Conservation (phyloP, 108 stramenopile genomes). For the Conticribra weissflogii region DNA sequence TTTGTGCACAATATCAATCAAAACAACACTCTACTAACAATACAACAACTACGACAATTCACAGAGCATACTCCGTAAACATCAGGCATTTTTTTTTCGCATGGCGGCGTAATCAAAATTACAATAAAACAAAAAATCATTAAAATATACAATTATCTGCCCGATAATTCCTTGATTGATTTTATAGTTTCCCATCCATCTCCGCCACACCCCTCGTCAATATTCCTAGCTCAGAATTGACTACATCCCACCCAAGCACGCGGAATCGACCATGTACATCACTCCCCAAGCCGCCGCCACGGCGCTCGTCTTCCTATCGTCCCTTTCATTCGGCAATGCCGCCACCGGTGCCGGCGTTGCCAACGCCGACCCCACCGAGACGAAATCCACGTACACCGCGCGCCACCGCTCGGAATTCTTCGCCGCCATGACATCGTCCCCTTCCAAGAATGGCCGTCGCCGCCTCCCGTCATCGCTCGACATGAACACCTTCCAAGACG, state of each 20-base stretch:
- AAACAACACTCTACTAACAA: too few relatives aligned
- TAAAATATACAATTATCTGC: too few relatives aligned
- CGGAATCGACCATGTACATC: neutral
- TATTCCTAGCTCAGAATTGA: neutral
- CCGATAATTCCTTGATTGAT: too few relatives aligned
- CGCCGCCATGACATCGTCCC: neutral
- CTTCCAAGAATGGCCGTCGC: neutral
- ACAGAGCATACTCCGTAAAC: too few relatives aligned
- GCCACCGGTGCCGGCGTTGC: too few relatives aligned
- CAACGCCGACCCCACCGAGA: neutral
- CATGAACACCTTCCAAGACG: neutral
- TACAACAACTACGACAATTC: too few relatives aligned
- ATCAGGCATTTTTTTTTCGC: too few relatives aligned
- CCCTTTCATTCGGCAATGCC: neutral
- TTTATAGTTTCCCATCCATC: neutral
- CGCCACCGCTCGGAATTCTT: neutral
- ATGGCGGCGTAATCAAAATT: too few relatives aligned
- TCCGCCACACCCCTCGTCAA: neutral
- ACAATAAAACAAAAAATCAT: too few relatives aligned
- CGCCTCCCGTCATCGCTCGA: neutral
- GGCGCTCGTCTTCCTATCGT: neutral
- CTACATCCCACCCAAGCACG: too few relatives aligned
- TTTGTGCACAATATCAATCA: too few relatives aligned
- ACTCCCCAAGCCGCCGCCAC: neutral
- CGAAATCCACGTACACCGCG: neutral